Evolutionary conservation across 257 asterid species (phyloP).

Genomic region (Solanum tarijense): DNA sequence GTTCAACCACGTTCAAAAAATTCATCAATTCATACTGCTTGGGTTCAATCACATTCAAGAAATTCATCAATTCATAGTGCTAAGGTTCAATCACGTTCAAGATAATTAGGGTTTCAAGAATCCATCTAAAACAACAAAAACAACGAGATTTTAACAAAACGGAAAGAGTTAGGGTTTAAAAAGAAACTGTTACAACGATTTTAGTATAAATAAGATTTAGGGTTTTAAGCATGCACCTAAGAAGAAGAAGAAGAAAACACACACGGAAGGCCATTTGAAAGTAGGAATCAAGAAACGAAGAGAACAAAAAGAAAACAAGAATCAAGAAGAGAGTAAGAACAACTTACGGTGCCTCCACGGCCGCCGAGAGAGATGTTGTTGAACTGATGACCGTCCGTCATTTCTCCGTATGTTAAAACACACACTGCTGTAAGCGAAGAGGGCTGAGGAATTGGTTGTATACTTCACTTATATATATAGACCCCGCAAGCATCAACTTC

Average conservation of each 20-base stretch:
- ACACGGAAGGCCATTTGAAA: background rate
- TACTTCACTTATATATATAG: background rate
- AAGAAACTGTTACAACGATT: background rate
- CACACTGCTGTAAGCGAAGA: background rate
- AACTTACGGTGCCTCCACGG: slow-evolving; percentile 80
- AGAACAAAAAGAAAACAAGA: background rate
- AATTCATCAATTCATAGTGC: background rate
- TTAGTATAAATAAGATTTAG: background rate
- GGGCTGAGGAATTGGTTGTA: background rate
- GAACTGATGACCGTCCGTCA: slow-evolving; percentile 82
- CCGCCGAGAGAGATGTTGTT: slow-evolving; percentile 77
- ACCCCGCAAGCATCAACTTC: background rate
- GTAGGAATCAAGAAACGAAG: background rate
- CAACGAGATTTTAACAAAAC: background rate
- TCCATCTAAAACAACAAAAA: background rate
- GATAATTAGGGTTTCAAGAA: background rate
- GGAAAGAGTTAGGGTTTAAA: background rate
- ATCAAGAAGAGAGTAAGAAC: background rate
- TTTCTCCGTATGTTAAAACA: slow-evolving; percentile 9
- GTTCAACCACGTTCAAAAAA: background rate
- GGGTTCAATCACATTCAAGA: background rate
- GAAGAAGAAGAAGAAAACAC: background rate
- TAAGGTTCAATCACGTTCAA: background rate
- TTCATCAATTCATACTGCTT: background rate
- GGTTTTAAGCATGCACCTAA: background rate